Base-by-base conservation (phyloP, 2,329 filamentous ascomycete genomes). In the Colletotrichum sublineola region DNA sequence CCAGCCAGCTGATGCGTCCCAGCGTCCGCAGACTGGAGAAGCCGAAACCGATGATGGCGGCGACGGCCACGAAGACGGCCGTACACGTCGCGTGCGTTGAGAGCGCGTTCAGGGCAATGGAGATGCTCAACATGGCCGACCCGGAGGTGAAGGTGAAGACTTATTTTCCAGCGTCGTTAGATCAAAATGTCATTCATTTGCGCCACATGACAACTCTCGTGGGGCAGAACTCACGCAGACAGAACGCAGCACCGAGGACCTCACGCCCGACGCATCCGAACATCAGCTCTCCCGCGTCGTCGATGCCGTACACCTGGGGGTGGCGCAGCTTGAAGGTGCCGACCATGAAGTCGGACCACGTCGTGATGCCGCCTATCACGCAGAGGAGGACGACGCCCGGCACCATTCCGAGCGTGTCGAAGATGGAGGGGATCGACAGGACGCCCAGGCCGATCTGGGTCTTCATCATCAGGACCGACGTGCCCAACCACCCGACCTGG, bases 221-320 rank as follows among this genome's bases (percentile, higher is more conserved):
- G 24, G 24, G 24, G 24, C 24, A 24, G 24, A 24, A 24, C 74
- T 65, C 52, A 80, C 82, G 79, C 73, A 85, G 68, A 76, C 78
- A 77, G 62, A 81, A 80, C 15, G 75, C 74, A n/a, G 71, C 73
- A 8, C 79, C 82, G 64, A 87, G 80, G 33, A 85, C 63, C 62
- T 84, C 84, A 3, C 83, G 81, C 1, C 86, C 86, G 11, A 82
- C 63, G 2, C 78, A 79, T 15, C 87, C 87, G 71, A 87, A 86
- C 33, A 88, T 80, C 46, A 87, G 77, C 5, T 76, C 75, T 24
- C 86, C 86, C 1, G 82, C 86, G 75, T 88, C 86, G 56, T 86
- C 86, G 66, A 88, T 85, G 20, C 84, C 82, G 74, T 88, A 88
- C 1, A 88, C 84, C 40, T 85, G 81, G 2, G 81, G 82, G 74